A percentile compares a stretch with the other conserved stretches of the same genome.
Conservation (phyloP, 192 early-diverging fungal genomes). For the Backusella parvicylindrica region DNA sequence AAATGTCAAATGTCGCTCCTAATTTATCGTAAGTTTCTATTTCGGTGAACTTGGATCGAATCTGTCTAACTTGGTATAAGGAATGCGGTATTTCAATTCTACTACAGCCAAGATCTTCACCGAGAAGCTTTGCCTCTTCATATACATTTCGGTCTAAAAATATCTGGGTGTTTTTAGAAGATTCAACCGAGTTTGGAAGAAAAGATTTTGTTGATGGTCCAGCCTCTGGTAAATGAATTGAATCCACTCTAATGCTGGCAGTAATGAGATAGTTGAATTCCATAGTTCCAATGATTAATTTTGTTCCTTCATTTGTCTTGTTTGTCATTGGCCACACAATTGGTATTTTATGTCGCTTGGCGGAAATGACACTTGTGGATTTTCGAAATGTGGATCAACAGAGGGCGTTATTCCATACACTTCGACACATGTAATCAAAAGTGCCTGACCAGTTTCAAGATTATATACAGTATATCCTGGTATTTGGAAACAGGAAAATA, state of each 20-base stretch:
- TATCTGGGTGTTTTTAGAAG: conserved; percentile 10
- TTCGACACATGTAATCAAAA: conserved; percentile 22
- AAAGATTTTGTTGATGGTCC: conserved; percentile 19
- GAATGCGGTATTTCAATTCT: conserved; percentile 10
- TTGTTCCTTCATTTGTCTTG: neutral
- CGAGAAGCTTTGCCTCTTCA: conserved; percentile 9
- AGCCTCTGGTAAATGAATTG: conserved; percentile 8
- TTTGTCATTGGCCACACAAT: conserved; percentile 15
- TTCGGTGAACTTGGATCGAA: neutral
- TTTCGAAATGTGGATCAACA: conserved; percentile 19
- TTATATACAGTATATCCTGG: no score
- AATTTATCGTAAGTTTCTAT: neutral
- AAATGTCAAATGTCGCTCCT: neutral
- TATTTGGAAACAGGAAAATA: no score
- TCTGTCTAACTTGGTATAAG: conserved; percentile 3
- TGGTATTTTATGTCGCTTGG: conserved; percentile 6
- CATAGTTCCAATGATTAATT: conserved; percentile 24
- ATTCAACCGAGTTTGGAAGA: conserved; percentile 16
- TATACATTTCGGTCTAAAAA: conserved; percentile 3
- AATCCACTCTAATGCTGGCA: conserved; percentile 17
- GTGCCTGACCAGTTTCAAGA: conserved; percentile 16
- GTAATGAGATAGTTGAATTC: conserved; percentile 25
- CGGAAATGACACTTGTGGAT: conserved; percentile 4
- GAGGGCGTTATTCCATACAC: conserved; percentile 15
- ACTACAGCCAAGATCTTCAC: conserved; percentile 17